Base-by-base conservation (phyloP, 192 early-diverging fungal genomes). In the Spizellomyces punctatus region DNA sequence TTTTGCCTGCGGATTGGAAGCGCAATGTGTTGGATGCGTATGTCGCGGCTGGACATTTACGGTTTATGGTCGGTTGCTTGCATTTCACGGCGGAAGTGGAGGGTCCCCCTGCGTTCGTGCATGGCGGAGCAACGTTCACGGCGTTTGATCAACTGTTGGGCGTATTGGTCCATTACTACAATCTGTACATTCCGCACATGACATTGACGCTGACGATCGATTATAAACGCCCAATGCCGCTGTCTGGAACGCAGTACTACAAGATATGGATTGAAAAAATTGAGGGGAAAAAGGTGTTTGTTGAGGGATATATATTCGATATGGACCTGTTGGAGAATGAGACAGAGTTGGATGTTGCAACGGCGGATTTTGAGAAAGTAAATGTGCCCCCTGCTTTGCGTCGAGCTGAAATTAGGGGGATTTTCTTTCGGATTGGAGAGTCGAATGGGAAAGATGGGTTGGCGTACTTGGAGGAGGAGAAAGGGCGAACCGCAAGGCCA, bases 251-350 rank as follows among this genome's bases (percentile, higher is more conserved):
- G 3, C 58, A 42, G 46, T 16, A 10, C 58, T 70, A 63, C 59
- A 16, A 63, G 6, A 22, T 16, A 6, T 14, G 68, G 17, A 70
- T 70, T 22, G 41, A 56, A 19, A 22, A 61, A 12, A 16, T 14
- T 17, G 58, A 70, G 8, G 68, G 68, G 5, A 10, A 46, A 12
- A 70, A 70, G 41, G 58, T 70, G 41, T 70, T 64, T 70, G 68
- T 70, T 9, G 68, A 72, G 19, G 70, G 62, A 7, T 57, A 46
- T 58, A 21, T 72, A 12, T 66, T 72, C 45, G 64, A 66, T 46
- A 54, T 36, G 27, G 27, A 36, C 27, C 27, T 36, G 27, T 36
- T 36, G 27, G 27, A 36, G 27, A 36, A 36, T 36, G 27, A 36
- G 27, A 36, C 27, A 0, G 27, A 36, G 3, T 36, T 36, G 27